Conservation (phyloP, 2,329 filamentous ascomycete species). For the Gliomastix tumulicola region DNA sequence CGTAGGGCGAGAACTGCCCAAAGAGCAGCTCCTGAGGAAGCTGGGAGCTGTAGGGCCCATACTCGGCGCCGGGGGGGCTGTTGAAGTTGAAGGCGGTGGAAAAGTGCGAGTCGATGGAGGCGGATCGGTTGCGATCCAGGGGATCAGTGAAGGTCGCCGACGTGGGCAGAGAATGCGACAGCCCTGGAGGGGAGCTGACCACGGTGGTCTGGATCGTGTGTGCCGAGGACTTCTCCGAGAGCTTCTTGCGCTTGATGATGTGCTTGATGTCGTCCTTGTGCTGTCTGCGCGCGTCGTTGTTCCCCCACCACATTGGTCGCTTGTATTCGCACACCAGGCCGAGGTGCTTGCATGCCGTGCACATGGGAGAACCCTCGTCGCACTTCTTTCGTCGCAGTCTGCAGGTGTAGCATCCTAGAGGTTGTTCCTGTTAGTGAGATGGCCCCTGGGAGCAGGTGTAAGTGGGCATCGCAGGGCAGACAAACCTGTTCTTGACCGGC, state of each 20-base stretch:
- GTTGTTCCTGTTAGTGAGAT: slow-evolving; percentile 18
- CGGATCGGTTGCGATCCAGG: slow-evolving; percentile 64
- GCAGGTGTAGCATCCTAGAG: slow-evolving; percentile 60
- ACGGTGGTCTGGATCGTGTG: slow-evolving; percentile 47
- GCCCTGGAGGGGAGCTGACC: slow-evolving; percentile 66
- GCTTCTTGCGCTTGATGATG: slow-evolving; percentile 95
- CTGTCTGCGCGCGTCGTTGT: slow-evolving; percentile 73
- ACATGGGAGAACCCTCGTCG: slow-evolving; percentile 56
- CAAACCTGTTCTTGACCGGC: slow-evolving; percentile 89
- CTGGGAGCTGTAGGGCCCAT: slow-evolving; percentile 55
- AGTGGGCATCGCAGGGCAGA: slow-evolving; percentile 14
- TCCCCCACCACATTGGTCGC: slow-evolving; percentile 95
- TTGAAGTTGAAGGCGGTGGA: slow-evolving; percentile 68
- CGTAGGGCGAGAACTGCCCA: slow-evolving; percentile 66
- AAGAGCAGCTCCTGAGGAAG: slow-evolving; percentile 57
- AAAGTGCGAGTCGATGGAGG: slow-evolving; percentile 75
- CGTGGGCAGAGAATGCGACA: slow-evolving; percentile 76
- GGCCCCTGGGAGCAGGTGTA: slow-evolving; percentile 7
- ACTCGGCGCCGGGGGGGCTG: slow-evolving; percentile 46
- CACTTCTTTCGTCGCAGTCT: slow-evolving; percentile 62
- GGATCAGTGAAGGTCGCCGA: slow-evolving; percentile 75
- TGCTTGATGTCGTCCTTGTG: slow-evolving; percentile 97
- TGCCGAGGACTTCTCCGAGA: slow-evolving; percentile 70
- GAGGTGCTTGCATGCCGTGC: slow-evolving; percentile 64
- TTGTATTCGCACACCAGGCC: slow-evolving; percentile 92